Conservation (phyloP, 306 rosid species). For the Trifolium pratense region DNA sequence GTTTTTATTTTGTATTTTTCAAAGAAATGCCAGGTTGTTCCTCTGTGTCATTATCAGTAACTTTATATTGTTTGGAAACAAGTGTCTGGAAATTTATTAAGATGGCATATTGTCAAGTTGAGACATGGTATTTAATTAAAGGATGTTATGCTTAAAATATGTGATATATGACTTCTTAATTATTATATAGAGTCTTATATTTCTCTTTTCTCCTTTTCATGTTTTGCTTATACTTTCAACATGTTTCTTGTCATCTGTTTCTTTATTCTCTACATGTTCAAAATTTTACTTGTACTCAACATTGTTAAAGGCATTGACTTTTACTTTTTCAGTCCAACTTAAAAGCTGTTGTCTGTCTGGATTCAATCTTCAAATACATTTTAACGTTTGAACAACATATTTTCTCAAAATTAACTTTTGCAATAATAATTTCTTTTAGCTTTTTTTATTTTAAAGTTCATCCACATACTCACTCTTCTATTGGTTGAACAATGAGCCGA, state of each 20-base stretch:
- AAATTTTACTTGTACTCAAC: constrained; percentile 7
- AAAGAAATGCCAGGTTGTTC: background rate
- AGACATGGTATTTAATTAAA: constrained; percentile 30
- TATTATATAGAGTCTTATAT: constrained; percentile 12
- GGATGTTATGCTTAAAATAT: constrained; percentile 20
- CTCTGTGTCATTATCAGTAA: background rate
- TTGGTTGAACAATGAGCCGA: constrained; percentile 28
- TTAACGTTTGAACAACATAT: background rate
- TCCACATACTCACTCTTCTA: constrained; percentile 8
- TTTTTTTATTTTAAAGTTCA: constrained; percentile 18
- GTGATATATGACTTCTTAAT: constrained; percentile 9
- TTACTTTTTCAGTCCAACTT: constrained; percentile 9
- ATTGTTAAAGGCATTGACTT: constrained; percentile 8
- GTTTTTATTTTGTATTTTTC: background rate
- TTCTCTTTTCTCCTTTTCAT: background rate
- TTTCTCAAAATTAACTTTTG: constrained; percentile 28
- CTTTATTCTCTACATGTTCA: constrained; percentile 5
- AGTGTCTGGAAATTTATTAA: constrained; percentile 3
- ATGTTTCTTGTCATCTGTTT: constrained; percentile 22
- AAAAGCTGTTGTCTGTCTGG: constrained; percentile 28
- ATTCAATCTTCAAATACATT: background rate
- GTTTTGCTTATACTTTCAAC: constrained; percentile 18
- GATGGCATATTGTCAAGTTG: constrained; percentile 28
- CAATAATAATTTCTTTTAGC: background rate
- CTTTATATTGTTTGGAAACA: constrained; percentile 27